A percentile compares a stretch with the other conserved stretches of the same genome.
Evolutionary conservation across 2,329 filamentous ascomycete species (phyloP).

Genomic region (Curvularia hawaiiensis): DNA sequence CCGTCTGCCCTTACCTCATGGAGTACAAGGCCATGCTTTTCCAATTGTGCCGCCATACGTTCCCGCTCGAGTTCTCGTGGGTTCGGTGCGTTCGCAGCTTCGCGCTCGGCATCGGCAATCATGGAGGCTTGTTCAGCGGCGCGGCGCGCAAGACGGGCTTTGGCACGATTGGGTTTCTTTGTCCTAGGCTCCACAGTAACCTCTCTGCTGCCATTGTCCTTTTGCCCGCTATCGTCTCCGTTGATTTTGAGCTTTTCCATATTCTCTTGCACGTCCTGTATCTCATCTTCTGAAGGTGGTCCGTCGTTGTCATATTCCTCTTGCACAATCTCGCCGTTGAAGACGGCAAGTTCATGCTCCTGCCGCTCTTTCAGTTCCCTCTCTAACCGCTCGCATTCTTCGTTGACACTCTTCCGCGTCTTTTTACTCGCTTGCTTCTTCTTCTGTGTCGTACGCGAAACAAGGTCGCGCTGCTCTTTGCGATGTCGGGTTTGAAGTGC

Average conservation of each 20-base stretch:
- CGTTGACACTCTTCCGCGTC: slow-evolving; percentile 64
- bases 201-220: slow-evolving; percentile 9
- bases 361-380: slow-evolving; percentile 61
- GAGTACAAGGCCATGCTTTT: slow-evolving; percentile 68
- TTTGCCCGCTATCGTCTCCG: not conserved
- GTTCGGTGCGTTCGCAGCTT: slow-evolving; percentile 63
- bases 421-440: slow-evolving; percentile 96
- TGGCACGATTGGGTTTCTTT: slow-evolving; percentile 88
- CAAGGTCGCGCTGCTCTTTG: slow-evolving; percentile 86
- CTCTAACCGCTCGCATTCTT: slow-evolving; percentile 66
- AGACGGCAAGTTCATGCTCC: slow-evolving; percentile 54
- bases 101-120: slow-evolving; percentile 69
- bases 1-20: slow-evolving; percentile 86
- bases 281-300: slow-evolving; percentile 10
- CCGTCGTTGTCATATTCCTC: slow-evolving; percentile 11
- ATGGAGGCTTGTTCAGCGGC: slow-evolving; percentile 81
- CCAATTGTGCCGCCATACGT: slow-evolving; percentile 72
- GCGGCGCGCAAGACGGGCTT: slow-evolving; percentile 86
- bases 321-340: slow-evolving; percentile 38
- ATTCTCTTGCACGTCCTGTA: slow-evolving; percentile 21
- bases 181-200: slow-evolving; percentile 15
- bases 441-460: slow-evolving; percentile 86
- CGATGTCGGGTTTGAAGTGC: slow-evolving; percentile 79
- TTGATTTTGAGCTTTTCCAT: slow-evolving; percentile 15
- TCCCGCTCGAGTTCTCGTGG: slow-evolving; percentile 48